Evolutionary conservation across 2,329 filamentous ascomycete species (phyloP).

Genomic region (Coniella vitis): DNA sequence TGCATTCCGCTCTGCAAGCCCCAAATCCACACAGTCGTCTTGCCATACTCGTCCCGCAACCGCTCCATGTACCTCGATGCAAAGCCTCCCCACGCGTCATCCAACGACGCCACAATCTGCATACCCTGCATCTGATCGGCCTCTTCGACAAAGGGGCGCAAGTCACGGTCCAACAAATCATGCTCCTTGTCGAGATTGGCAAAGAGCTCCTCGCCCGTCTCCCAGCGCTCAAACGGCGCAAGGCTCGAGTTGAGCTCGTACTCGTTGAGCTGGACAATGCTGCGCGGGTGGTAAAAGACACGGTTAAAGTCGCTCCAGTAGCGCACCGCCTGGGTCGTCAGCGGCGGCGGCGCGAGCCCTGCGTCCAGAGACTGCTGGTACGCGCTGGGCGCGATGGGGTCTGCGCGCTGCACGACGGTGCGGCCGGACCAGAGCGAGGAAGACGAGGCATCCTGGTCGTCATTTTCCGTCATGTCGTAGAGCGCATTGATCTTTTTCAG

Average conservation of each 20-base stretch:
- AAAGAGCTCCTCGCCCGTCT: slow-evolving; percentile 69
- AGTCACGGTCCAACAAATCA: slow-evolving; percentile 83
- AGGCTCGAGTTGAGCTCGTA: slow-evolving; percentile 75
- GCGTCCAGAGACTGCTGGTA: slow-evolving; percentile 77
- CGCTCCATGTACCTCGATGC: slow-evolving; percentile 66
- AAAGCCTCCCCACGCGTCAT: slow-evolving; percentile 80
- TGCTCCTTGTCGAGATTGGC: slow-evolving; percentile 66
- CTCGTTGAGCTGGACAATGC: slow-evolving; percentile 79
- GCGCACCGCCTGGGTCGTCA: slow-evolving; percentile 67
- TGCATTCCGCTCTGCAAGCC: slow-evolving; percentile 60
- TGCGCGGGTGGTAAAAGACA: slow-evolving; percentile 82
- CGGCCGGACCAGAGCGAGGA: slow-evolving; percentile 44
- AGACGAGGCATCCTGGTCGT: slow-evolving; percentile 10
- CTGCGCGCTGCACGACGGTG: slow-evolving; percentile 61
- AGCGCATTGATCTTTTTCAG: slow-evolving; percentile 81
- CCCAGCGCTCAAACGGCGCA: slow-evolving; percentile 76
- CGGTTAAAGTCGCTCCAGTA: slow-evolving; percentile 97
- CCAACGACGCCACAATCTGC: slow-evolving; percentile 64
- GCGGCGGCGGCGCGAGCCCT: slow-evolving; percentile 54
- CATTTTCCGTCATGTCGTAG: slow-evolving; percentile 53
- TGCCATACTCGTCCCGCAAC: slow-evolving; percentile 84
- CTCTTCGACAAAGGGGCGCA: slow-evolving; percentile 84
- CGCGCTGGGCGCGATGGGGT: slow-evolving; percentile 59
- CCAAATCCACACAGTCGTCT: slow-evolving; percentile 82
- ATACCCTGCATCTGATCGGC: slow-evolving; percentile 88